Base-by-base conservation (phyloP, 129 eudicot genomes). In the Pulicaria dysenterica region DNA sequence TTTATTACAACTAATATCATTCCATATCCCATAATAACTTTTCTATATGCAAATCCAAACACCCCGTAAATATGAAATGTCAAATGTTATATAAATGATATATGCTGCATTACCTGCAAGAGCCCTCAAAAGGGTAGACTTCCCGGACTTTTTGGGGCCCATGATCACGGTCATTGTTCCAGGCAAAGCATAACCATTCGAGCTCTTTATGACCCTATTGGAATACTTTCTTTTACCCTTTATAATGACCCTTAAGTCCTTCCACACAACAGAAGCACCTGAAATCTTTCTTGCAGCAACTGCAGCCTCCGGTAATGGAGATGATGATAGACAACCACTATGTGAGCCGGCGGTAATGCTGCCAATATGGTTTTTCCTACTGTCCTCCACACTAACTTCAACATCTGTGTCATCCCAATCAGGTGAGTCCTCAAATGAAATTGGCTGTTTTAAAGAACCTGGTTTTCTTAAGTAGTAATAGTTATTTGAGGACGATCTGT, bases 111-210 rank as follows among this genome's bases (percentile, higher is more conserved):
- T 68, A 92, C 98, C 98, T 67, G 98, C 86, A 79, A 92, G 98
- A 61, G 98, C 91, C 64, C 91, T 79, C 67, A 92, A 82, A 38
- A 92, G 85, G 0, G 96, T 92, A 24, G 98, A 86, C 82, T 92
- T 92, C 62, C 98, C 98, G 0, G 98, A 92, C 79, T 89, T 92
- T 36, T 89, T 88, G 9, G 98, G 98, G 40, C 96, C 97, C 98
- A 92, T 92, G 56, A 92, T 92, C 16, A 92, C 98, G 0, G 98
- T 92, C 89, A 92, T 92, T 7, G 98, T 89, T 37, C 94, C 98
- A 7, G 94, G 98, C 60, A 92, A 77, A 61, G 94, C 98, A 79
- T 81, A 92, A 10, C 98, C 98, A 69, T 82, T 85, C 1, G 96
- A 92, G 43, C 85, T 89, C 77, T 89, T 92, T 31, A 92, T 60